Evolutionary conservation across 306 rosid species (phyloP), one percentile per base, ranked within the genome.

Genomic region (Malus orientalis): DNA sequence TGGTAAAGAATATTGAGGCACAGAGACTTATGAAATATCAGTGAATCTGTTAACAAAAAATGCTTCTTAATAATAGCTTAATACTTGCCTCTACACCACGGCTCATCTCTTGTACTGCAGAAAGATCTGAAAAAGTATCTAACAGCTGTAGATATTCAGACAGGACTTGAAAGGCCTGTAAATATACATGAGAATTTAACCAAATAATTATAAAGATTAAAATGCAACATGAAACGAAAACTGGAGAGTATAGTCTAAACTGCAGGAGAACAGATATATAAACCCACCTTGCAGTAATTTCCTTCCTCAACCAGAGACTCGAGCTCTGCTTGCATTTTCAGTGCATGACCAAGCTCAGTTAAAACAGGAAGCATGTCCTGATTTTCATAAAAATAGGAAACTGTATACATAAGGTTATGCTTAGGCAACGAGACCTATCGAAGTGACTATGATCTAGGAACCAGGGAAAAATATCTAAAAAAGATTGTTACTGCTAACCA

Each of bases 121-220:
- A 91, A 79, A 96, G 91, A 73, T 89, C 93, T 74, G 99, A 91
- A 75, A 89, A 84, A 81, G 96, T 87, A 84, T 96, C 99, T 74
- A 96, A 79, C 78, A 96, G 86, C 87, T 96, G 99, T 85, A 92
- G 83, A 83, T 89, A 96, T 85, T 96, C 99, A 11, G 99, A 91
- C 68, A 92, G 87, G 76, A 96, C 98, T 90, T 90, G 99, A 81
- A 96, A 96, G 69, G 99, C 99, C 99, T 96, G 88, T 70, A 86
- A 53, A 87, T 2, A 49, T 58, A 45, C 20, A 81, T 67, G 71
- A 78, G 76, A 44, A 79, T 66, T 20, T 60, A 59, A 63, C 71
- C 68, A 77, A 44, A 70, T 54, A 75, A 80, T 74, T 66, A 76
- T 57, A 66, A 64, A 74, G 78, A 58, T 61, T 79, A 64, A 16